These are phyloP conservation scores for Medicago truncatula DNA, from an alignment of 306 rosid species.

Conservation along the genomic window DNA sequence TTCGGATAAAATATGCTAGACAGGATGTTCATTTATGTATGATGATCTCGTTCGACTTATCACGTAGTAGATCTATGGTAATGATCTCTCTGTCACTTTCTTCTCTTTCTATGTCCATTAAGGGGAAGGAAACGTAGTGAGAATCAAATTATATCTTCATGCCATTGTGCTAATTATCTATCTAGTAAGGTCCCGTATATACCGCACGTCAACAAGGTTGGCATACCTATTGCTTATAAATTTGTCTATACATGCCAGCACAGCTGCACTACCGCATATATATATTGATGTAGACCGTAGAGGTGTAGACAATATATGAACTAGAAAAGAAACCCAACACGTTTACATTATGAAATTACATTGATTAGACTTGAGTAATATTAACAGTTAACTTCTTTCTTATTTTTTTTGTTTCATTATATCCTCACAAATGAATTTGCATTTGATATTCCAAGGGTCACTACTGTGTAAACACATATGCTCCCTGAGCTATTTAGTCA, in stretches of 20 bases:
- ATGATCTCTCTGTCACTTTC: conserved; percentile 40
- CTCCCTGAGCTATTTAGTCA: too few species aligned
- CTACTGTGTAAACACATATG: too few species aligned
- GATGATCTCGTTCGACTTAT: conserved; percentile 80
- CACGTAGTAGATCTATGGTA: conserved; percentile 69
- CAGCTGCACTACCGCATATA: not conserved
- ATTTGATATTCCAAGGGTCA: too few species aligned
- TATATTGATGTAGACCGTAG: too few species aligned
- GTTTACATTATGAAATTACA: too few species aligned
- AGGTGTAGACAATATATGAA: not conserved
- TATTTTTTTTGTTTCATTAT: too few species aligned
- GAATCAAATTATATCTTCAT: conserved; percentile 26
- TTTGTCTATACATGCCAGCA: not conserved
- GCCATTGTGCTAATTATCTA: conserved; percentile 20
- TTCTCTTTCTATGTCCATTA: conserved; percentile 2
- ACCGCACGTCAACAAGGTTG: conserved; percentile 12
- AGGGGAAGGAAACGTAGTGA: not conserved
- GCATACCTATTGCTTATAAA: conserved; percentile 19
- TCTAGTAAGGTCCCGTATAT: not conserved
- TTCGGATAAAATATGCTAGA: conserved; percentile 85
- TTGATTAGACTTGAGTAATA: too few species aligned
- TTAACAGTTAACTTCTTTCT: too few species aligned
- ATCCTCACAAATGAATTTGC: too few species aligned
- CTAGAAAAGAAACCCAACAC: not conserved
- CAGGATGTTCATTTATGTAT: conserved; percentile 82